Base-by-base conservation (phyloP, 495 filamentous ascomycete species). In the Daldinia caldariorum region DNA sequence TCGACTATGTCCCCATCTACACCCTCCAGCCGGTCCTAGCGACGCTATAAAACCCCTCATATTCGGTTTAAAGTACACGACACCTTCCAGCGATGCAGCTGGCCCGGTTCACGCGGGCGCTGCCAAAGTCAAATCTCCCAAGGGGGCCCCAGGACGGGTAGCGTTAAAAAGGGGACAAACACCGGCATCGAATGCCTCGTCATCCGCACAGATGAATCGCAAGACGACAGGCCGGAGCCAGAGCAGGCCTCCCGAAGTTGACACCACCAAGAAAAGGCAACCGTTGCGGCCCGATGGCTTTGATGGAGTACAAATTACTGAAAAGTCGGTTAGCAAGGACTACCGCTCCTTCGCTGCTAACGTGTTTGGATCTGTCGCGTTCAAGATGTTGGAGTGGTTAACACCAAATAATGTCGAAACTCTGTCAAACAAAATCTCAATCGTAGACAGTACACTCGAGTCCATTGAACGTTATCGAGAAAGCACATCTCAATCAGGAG, bases 321-420 rank as follows among this genome's bases (percentile, higher is more conserved):
- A 85, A 67, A 78, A 80, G 49, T 85, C 88, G 47, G 78, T 80
- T 7, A 83, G 85, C 70, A 93, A 90, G 71, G 92, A 96, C 73
- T 90, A 92, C 18, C 90, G 91, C 66, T 94, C 92, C 1, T 94
- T 96, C 69, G 90, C 91, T 8, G 93, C 93, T 50, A 91, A 91
- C 63, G 81, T 95, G 3, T 94, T 94, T 72, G 90, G 90, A 67
- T 93, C 92, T 3, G 82, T 89, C 45, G 86, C 92, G 4, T 83
- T 93, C 67, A 89, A 89, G 61, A 91, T 94, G 88, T 80, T 94
- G 31, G 91, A 94, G 76, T 94, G 90, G 90, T 80, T 92, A 39
- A 88, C 89, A 13, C 85, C 90, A 9, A 80, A 79, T 47, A 81
- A 77, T 37, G 71, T 85, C 14, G 79, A 82, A 49, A 78, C 80